Evolutionary conservation across 2,329 filamentous ascomycete genomes (phyloP), one percentile per base, ranked within the genome.

Genomic region (Amylocarpus encephaloides): DNA sequence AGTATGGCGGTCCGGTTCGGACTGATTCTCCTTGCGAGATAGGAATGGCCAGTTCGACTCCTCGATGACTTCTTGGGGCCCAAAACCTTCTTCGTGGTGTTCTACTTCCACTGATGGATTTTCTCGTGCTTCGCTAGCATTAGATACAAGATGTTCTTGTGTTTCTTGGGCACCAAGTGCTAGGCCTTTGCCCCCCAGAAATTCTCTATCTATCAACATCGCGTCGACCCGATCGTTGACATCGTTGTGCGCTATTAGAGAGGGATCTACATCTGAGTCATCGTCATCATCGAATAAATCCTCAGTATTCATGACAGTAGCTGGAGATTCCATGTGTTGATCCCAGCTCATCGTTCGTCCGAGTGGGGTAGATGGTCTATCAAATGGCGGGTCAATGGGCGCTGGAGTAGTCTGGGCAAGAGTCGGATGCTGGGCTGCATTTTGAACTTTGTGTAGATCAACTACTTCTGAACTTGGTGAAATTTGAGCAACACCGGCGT

Each of bases 261-360:
- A 18, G 5, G 39, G 43, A 1, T 50, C 32, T 39, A 39, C 44
- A 18, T 54, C 30, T 38, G 43, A 48, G 30, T 50, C 48, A 32
- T 51, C 53, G n/a, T 43, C 34, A 13, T 46, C 50, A 19, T 42
- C 46, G n/a, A 56, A 53, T 6, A 55, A 32, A 29, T 50, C 19
- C 39, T 57, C 51, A 5, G 51, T 32, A 16, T 48, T 41, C 10
- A 52, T 16, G 9, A 56, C 46, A 6, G 50, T 55, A 9, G 22
- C 48, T 13, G 52, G 51, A 13, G 52, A 53, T 22, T 55, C 55
- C 3, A 38, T 50, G 29, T 35, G 30, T 4, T 12, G 3, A 10
- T 47, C n/a, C 15, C 26, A 32, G 7, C 36, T 34, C 18, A 18
- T 15, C 6, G 38, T 13, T 26, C 36, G 26, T 4, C 22, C 15